These are phyloP conservation scores for Halenospora varia DNA, from an alignment of 495 filamentous ascomycete genomes.

Conservation along the genomic window DNA sequence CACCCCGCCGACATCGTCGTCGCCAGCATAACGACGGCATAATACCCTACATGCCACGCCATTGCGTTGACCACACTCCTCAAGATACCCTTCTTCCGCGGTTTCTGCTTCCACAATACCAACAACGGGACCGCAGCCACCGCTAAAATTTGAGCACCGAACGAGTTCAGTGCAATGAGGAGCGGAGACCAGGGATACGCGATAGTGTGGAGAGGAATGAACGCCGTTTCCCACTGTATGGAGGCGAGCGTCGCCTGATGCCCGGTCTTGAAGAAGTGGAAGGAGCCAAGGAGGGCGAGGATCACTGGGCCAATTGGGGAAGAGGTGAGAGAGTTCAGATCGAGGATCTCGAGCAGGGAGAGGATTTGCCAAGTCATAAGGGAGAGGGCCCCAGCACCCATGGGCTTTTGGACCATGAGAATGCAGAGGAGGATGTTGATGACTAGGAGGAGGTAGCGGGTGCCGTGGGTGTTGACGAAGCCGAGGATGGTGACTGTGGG, in stretches of 20 bases:
- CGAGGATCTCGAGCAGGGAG: constrained; percentile 81
- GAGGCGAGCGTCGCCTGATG: constrained; percentile 84
- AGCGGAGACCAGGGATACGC: constrained; percentile 87
- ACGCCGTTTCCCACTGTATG: constrained; percentile 97
- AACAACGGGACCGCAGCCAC: constrained; percentile 74
- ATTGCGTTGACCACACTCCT: constrained; percentile 65
- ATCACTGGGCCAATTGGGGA: constrained; percentile 79
- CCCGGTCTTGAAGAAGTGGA: constrained; percentile 96
- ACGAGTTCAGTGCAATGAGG: constrained; percentile 77
- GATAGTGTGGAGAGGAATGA: constrained; percentile 80
- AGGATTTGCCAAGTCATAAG: constrained; percentile 82
- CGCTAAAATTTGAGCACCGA: constrained; percentile 82
- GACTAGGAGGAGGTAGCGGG: constrained; percentile 82
- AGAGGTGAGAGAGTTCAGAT: constrained; percentile 63
- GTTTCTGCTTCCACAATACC: constrained; percentile 80
- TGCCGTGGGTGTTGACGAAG: constrained; percentile 88
- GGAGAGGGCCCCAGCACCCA: constrained; percentile 81
- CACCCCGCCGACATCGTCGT: constrained; percentile 78
- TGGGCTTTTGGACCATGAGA: constrained; percentile 85
- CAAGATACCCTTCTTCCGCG: constrained; percentile 55
- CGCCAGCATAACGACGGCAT: constrained; percentile 73
- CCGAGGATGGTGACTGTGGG: constrained; percentile 75
- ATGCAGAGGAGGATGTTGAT: constrained; percentile 71
- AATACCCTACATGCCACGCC: constrained; percentile 71
- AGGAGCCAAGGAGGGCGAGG: constrained; percentile 80